phyloP scores from a whole-genome alignment of 805 yeast genomes.

The Saturnispora mendoncae region DNA sequence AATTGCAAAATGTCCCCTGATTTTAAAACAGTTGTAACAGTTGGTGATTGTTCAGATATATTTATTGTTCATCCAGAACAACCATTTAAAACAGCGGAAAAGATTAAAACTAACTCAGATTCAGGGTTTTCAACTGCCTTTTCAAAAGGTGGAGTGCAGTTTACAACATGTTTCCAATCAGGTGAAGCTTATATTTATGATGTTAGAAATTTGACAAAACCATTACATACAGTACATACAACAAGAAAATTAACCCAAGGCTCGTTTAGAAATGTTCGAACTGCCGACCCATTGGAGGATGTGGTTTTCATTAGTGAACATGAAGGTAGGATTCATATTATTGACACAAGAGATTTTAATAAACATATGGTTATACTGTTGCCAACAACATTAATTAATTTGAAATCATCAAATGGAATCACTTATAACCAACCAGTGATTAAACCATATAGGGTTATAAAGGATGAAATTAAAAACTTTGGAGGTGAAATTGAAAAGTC shows the following conservation, averaged over 20 bases:
- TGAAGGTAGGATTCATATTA: constrained; percentile 74
- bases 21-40: constrained; percentile 46
- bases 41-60: constrained; percentile 71
- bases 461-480: constrained; percentile 9
- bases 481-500: constrained; percentile 14
- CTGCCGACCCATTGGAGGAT: constrained; percentile 63
- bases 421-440: constrained; percentile 23
- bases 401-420: background rate
- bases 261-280: constrained; percentile 37
- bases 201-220: constrained; percentile 48
- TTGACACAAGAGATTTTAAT: constrained; percentile 65
- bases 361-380: constrained; percentile 70
- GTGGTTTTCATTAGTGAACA: constrained; percentile 73
- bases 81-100: constrained; percentile 10
- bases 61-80: constrained; percentile 44
- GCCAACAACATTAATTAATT: constrained; percentile 32
- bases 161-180: constrained; percentile 79
- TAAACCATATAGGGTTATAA: constrained; percentile 26
- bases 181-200: constrained; percentile 77
- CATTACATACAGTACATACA: constrained; percentile 47
- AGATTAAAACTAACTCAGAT: constrained; percentile 47
- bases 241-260: constrained; percentile 47
- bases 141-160: constrained; percentile 62
- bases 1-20: constrained; percentile 66
- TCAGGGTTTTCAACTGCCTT: constrained; percentile 79